Base-by-base conservation (phyloP, 352 stramenopile genomes). In the Phytopythium delawarense region DNA sequence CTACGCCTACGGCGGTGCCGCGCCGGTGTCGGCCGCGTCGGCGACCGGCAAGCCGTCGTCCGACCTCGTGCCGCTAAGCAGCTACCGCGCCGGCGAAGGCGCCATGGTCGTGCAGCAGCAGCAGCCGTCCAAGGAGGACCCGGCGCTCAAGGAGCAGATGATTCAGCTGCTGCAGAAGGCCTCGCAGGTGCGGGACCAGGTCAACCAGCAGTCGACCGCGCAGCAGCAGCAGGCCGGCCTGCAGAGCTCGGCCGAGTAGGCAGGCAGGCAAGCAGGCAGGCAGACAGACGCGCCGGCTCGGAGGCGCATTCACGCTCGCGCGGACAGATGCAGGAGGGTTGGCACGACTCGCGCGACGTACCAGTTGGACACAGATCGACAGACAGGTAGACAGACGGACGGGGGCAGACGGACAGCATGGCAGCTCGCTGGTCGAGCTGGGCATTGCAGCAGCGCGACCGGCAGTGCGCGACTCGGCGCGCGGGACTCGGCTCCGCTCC, bases 131-230 rank as follows among this genome's bases (percentile, higher is more conserved):
- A 80, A 75, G 34, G 85, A 94, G 64, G 82, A 94, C 62, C 79
- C 78, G 20, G 78, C 81, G 59, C 73, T 92, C 2, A 91, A 94
- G 64, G 82, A 92, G 67, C 85, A 94, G 52, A 94, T 94, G 85
- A 91, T 94, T 62, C 79, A 94, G 65, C 65, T 94, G 35, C 65
- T 94, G 52, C 83, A 92, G 8, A 91, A 94, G 71, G 84, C 85
- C 8, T 91, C 85, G 4, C 80, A 90, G 30, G 84, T 91, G 59
- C 85, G 82, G 21, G 79, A 92, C 57, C 81, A 91, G 50, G 80
- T 94, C 23, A 86, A 76, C 16, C 61, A 80, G 53, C 74, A 87
- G 64, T 80, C 79, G 37, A 76, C 85, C 35, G 60, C 69, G 42
- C 72, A 73, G n/a, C 60, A 70, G 35, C 77, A 87, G 65, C 78